A percentile compares a stretch with the other conserved stretches of the same genome.
phyloP scores from a whole-genome alignment of 169 alveolate species.

The Sarcocystis neurona region DNA sequence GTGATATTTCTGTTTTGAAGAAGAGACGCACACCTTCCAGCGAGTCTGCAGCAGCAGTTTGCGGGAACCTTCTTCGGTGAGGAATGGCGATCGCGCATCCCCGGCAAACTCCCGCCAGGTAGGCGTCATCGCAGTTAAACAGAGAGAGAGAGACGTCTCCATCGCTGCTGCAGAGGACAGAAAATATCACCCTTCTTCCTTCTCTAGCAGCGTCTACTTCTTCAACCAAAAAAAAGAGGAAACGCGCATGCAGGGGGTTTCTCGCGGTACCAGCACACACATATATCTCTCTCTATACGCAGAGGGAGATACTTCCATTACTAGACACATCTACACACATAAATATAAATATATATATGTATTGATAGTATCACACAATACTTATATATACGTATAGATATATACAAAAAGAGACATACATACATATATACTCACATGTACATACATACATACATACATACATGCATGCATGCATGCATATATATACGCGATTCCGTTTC shows the following conservation, averaged over 20 bases:
- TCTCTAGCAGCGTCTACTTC: no score
- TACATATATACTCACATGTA: neutral
- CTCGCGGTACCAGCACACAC: no score
- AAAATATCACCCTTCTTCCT: neutral
- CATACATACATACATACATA: neutral
- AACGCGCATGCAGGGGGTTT: no score
- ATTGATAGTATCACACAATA: no score
- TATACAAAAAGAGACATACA: neutral
- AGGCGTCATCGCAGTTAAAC: conserved; percentile 95
- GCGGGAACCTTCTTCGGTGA: conserved; percentile 93
- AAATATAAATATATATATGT: neutral
- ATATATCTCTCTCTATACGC: no score
- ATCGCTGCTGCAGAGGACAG: neutral
- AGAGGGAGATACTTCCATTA: neutral
- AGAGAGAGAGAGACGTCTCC: conserved; percentile 72
- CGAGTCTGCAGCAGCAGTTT: conserved; percentile 83
- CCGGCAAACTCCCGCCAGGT: conserved; percentile 95
- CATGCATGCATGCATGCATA: neutral
- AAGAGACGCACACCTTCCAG: conserved; percentile 84
- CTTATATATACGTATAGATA: neutral
- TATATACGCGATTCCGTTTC: neutral
- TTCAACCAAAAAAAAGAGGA: no score
- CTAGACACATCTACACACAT: neutral
- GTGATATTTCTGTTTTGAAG: neutral
- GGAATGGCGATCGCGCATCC: conserved; percentile 95